Evolutionary conservation across 2,329 filamentous ascomycete species (phyloP), one percentile per base, ranked within the genome.

Genomic region (Ophiostoma sp.): DNA sequence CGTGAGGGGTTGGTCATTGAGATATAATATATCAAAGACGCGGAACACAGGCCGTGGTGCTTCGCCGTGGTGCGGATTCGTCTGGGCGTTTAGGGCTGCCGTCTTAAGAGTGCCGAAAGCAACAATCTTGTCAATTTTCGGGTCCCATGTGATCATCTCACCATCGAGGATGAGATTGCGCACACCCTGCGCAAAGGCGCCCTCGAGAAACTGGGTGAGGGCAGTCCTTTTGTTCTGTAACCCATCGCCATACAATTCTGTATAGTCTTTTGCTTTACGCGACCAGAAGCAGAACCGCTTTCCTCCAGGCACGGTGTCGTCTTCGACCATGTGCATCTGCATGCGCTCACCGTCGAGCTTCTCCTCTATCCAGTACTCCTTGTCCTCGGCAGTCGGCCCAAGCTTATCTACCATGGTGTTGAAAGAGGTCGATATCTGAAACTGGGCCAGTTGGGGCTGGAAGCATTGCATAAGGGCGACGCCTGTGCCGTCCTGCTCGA

Each of bases 91-190:
- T 44, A 96, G 78, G 0, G 94, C 94, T 0, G 93, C 94, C 1
- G 92, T 94, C 78, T 99, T 99, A 65, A 99, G 83, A 0, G 92
- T 96, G 7, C 95, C 95, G 76, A 99, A 99, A 0, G 90, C 87
- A 16, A 96, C 89, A 66, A 95, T 90, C 68, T 90, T 90, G 78
- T 97, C 90, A 65, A 90, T 83, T 62, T 89, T 87, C 70, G 93
- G 91, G 75, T 98, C 92, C 95, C 95, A 99, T 0, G 93, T 97
- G 69, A 99, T 93, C 95, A 99, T 99, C 77, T 99, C 95, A 9
- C 95, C 95, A 74, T 99, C 95, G 0, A 99, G 83, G 65, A 99
- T 97, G 72, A 97, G 84, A 75, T 91, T 97, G 16, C 89, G 84
- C 0, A 98, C 92, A 1, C 89, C 88, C 0, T 87, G 80, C 2